Evolutionary conservation across 2,329 filamentous ascomycete genomes (phyloP), one percentile per base, ranked within the genome.

Genomic region (Venturiaceae sp.): DNA sequence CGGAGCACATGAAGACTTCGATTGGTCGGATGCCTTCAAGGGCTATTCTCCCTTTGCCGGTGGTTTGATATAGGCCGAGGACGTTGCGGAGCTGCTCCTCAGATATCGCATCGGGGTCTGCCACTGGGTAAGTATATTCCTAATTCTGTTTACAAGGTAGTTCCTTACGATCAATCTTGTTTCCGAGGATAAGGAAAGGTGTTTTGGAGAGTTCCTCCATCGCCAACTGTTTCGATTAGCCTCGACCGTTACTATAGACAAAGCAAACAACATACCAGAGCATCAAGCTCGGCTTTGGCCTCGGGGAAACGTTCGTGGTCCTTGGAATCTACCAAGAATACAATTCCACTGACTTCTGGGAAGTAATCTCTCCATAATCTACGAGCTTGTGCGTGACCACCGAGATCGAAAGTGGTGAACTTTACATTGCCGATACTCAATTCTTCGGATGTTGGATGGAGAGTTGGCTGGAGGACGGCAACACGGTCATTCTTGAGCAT

Each of bases 181-280:
- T 99, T 67, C 94, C 94, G 63, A 99, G 84, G 66, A 99, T 85
- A 62, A 97, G 84, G 74, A 97, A 97, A 58, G 94, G 94, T 8
- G 96, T 94, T 81, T 95, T 96, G 72, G 84, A 80, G 39, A 99
- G 84, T 72, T 97, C 92, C 77, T 99, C 94, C 92, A 99, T 96
- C 62, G 89, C 85, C 65, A 99, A 83, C 56, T 97, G 87, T 56
- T 16, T 9, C 44, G 21, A 55, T 16, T 9, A 2, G 23, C 1
- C 3, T 16, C 39, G 13, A 16, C 21, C 8, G 4, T 26, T 50
- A 11, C 23, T 11, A 39, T 11, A 39, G n/a, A n/a, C 11, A 39
- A 39, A 39, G 36, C 36, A 39, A 39, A 14, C 2, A n/a, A 11
- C 32, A 32, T 19, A 46, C 39, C 41, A 59, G 41, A 8, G 73